Conservation (phyloP, 2,329 filamentous ascomycete species). For the Teratosphaeriaceae sp. region DNA sequence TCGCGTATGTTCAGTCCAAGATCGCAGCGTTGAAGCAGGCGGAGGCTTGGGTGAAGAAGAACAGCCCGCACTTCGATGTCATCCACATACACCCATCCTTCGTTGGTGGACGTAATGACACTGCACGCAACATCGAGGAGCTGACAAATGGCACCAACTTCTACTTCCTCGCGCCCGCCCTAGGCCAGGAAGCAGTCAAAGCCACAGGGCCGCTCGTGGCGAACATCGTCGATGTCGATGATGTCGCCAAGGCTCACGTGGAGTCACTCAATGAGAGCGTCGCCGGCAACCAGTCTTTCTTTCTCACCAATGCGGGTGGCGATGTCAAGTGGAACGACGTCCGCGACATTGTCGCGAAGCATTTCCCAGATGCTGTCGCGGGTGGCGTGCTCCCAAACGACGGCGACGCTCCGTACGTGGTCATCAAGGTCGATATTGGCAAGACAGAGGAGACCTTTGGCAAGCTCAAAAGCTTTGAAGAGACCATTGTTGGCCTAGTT, state of each 20-base stretch:
- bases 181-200: background rate
- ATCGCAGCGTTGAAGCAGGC: constrained; percentile 16
- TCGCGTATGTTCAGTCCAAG: constrained; percentile 26
- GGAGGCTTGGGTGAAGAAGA: constrained; percentile 17
- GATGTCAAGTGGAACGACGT: constrained; percentile 16
- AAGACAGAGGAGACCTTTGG: constrained; percentile 4
- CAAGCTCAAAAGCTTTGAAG: constrained; percentile 1
- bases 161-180: background rate
- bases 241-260: constrained; percentile 29
- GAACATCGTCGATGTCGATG: constrained; percentile 15
- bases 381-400: constrained; percentile 10
- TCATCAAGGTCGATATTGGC: background rate
- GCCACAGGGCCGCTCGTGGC: background rate
- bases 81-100: constrained; percentile 26
- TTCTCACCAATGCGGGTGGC: constrained; percentile 12
- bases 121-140: constrained; percentile 4
- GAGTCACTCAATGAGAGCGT: constrained; percentile 17
- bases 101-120: constrained; percentile 21
- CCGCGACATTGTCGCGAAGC: constrained; percentile 9
- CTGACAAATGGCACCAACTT: background rate
- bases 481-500: background rate
- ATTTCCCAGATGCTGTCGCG: constrained; percentile 14
- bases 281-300: constrained; percentile 15
- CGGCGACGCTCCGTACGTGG: background rate
- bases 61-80: constrained; percentile 24